Evolutionary conservation across 352 stramenopile species (phyloP).

Genomic region (Globisporangium middletonii): DNA sequence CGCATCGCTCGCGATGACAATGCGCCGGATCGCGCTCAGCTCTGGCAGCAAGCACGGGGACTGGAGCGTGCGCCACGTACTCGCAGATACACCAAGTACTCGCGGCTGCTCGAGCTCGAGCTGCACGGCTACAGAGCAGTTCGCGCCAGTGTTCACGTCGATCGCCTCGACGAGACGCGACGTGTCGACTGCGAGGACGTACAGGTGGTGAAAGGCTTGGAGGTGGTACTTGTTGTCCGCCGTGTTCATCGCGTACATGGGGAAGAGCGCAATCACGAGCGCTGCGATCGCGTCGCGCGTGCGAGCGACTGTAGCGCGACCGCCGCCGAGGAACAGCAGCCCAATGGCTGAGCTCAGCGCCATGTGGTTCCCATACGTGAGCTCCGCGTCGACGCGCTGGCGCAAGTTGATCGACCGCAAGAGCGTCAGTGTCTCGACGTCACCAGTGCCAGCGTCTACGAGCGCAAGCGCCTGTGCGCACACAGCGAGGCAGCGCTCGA

Average conservation of each 20-base stretch:
- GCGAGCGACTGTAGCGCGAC: constrained; percentile 89
- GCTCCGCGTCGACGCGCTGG: constrained; percentile 68
- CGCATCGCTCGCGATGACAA: constrained; percentile 34
- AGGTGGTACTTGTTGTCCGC: constrained; percentile 93
- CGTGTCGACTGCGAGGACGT: constrained; percentile 79
- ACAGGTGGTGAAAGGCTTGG: constrained; percentile 89
- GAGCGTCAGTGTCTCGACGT: constrained; percentile 91
- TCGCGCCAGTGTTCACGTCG: constrained; percentile 51
- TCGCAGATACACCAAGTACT: background rate
- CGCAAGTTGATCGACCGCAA: constrained; percentile 85
- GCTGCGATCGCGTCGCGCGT: constrained; percentile 90
- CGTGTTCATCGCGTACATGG: constrained; percentile 89
- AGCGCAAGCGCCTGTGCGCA: constrained; percentile 91
- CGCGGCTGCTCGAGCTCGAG: constrained; percentile 26
- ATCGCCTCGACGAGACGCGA: constrained; percentile 68
- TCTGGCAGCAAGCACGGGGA: constrained; percentile 74
- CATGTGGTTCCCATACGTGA: constrained; percentile 96
- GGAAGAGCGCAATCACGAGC: constrained; percentile 94
- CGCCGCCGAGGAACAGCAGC: constrained; percentile 95
- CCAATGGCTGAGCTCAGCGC: constrained; percentile 92
- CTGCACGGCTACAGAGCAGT: constrained; percentile 38
- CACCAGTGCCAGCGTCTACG: constrained; percentile 94
- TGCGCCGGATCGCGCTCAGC: constrained; percentile 42
- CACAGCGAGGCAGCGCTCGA: constrained; percentile 93
- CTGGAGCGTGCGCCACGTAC: constrained; percentile 23